Base-by-base conservation (phyloP, 768 basidiomycete species). In the Boletus reticuloceps region DNA sequence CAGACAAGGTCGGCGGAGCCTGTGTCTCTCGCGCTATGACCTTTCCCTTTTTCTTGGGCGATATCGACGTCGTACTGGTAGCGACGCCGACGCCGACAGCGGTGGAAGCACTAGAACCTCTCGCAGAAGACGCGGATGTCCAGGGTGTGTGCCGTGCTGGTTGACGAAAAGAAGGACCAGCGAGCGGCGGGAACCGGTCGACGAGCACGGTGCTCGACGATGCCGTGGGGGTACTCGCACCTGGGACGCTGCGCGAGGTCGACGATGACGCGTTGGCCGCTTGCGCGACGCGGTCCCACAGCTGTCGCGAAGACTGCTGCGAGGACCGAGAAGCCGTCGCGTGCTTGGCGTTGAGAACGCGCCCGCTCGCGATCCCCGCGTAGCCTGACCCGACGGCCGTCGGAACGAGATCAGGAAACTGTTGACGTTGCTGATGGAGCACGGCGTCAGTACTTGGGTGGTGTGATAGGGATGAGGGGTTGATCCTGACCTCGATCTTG, bases 241-340 rank as follows among this genome's bases (percentile, higher is more conserved):
- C 61, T 1, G 61, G 55, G 29, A 63, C 58, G 11, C 1, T 10
- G 8, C 69, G 60, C 43, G 77, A 72, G 2, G 75, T 69, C 16
- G 77, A 72, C 3, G 77, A 74, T 6, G 78, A 73, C 4, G 76
- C 74, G 0, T 74, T 67, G 0, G 93, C 94, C 0, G 91, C 94
- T 56, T 82, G 82, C 8, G 91, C 94, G 25, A 96, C 93, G 16
- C 94, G 85, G 59, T 94, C 91, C 85, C 82, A 92, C 0, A 96
- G 80, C 56, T 86, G 82, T 48, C 86, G 77, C 3, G 87, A 84
- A 3, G 83, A 77, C 56, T 78, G 77, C 29, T 78, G 74, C 12
- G 82, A 79, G 2, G 83, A 79, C 10, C 82, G 79, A 0, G 82
- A 73, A 1, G 82, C 76, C 0, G 89, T 89, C 1, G 82, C 81